Conservation (phyloP, 164 flowering plant genomes). For the Umbellularia californica region DNA sequence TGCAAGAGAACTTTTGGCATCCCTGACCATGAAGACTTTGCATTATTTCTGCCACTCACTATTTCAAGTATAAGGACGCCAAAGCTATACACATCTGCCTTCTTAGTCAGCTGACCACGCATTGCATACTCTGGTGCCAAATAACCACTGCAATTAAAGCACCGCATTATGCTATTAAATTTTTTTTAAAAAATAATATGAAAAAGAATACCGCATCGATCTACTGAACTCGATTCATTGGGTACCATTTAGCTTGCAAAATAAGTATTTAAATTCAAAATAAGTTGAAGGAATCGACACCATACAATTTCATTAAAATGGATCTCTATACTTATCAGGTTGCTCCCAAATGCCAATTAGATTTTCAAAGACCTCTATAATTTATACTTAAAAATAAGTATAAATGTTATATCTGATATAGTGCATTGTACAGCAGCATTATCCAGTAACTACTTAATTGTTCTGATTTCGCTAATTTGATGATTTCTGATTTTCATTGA, state of each 20-base stretch:
- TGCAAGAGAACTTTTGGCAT: constrained; percentile 42
- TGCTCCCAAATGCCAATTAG: too few relatives aligned
- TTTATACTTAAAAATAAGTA: too few relatives aligned
- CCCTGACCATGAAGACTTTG: constrained; percentile 49
- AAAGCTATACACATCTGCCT: constrained; percentile 82
- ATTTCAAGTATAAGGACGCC: constrained; percentile 77
- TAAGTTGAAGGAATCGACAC: too few relatives aligned
- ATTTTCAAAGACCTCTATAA: too few relatives aligned
- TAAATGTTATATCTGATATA: too few relatives aligned
- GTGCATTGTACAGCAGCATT: too few relatives aligned
- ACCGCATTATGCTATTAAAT: neutral
- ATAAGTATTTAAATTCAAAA: neutral
- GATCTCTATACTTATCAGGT: too few relatives aligned
- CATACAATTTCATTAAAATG: too few relatives aligned
- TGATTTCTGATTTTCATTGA: too few relatives aligned
- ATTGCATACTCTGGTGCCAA: constrained; percentile 82
- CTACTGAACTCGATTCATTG: neutral
- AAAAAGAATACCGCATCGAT: neutral
- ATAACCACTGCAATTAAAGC: constrained; percentile 59
- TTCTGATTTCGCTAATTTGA: too few relatives aligned
- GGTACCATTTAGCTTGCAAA: neutral
- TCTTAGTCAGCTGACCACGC: constrained; percentile 72
- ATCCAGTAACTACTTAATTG: too few relatives aligned
- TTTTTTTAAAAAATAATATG: neutral
- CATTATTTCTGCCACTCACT: constrained; percentile 60